Conservation (phyloP, 1,284 basidiomycete species). For the Sporisorium reilianum region DNA sequence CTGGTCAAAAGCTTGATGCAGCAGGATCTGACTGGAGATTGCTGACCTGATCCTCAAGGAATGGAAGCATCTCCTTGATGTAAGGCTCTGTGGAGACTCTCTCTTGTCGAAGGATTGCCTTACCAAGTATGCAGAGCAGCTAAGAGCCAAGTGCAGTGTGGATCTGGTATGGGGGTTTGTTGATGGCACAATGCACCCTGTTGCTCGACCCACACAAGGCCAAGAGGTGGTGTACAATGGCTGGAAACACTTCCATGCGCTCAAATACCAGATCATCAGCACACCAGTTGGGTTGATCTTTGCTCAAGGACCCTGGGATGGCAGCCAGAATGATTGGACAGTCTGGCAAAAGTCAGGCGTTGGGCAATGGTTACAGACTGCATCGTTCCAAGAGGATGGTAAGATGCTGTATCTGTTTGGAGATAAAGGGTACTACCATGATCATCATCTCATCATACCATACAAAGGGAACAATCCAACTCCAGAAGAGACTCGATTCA, state of each 20-base stretch:
- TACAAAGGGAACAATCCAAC: not conserved
- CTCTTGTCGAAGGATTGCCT: not conserved
- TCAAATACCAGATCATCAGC: constrained; percentile 1
- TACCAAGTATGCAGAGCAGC: not conserved
- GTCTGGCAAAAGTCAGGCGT: not conserved
- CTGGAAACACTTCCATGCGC: constrained; percentile 2
- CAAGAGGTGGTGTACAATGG: not conserved
- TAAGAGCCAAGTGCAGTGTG: not conserved
- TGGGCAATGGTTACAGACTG: not conserved
- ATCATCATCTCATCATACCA: not conserved
- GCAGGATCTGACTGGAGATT: too few relatives aligned
- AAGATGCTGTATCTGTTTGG: not conserved
- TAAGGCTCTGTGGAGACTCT: too few relatives aligned
- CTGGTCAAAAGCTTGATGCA: too few relatives aligned
- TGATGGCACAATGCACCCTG: not conserved
- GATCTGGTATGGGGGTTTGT: constrained; percentile 2
- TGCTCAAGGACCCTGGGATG: not conserved
- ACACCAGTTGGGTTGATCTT: constrained; percentile 1
- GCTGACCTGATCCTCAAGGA: too few relatives aligned
- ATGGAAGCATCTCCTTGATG: too few relatives aligned
- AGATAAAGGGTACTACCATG: not conserved
- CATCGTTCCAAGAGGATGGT: not conserved
- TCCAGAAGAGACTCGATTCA: not conserved
- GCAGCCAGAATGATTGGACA: not conserved
- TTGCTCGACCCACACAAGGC: not conserved